Percentiles rank a stretch among this genome's conserved stretches.
Evolutionary conservation across 2,329 filamentous ascomycete species (phyloP).

Genomic region (Monosporascus sp.): DNA sequence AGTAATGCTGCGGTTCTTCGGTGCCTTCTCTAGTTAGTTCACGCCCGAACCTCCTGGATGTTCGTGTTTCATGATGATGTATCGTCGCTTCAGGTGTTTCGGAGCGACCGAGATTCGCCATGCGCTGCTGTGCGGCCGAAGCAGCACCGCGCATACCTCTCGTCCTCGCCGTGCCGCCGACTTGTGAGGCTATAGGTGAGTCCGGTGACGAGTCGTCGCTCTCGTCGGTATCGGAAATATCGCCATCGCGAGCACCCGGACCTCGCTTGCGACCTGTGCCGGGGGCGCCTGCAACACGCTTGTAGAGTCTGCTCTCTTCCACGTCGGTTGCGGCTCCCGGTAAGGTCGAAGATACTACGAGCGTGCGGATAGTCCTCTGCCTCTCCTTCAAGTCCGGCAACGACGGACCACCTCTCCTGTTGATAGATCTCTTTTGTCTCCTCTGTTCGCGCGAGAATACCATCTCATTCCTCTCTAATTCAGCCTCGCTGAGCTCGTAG

Average conservation of each 20-base stretch:
- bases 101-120: conserved; percentile 76
- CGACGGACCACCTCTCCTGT: conserved; percentile 84
- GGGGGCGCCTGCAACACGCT: conserved; percentile 59
- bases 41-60: conserved; percentile 54
- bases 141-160: conserved; percentile 87
- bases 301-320: conserved; percentile 84
- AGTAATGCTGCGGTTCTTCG: conserved; percentile 62
- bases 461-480: conserved; percentile 84
- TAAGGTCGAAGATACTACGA: conserved; percentile 87
- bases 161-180: conserved; percentile 77
- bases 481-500: conserved; percentile 87
- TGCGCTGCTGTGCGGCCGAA: conserved; percentile 77
- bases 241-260: conserved; percentile 55
- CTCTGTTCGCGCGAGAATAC: conserved; percentile 92
- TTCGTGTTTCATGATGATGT: conserved; percentile 69
- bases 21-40: conserved; percentile 71
- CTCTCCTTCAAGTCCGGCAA: conserved; percentile 95
- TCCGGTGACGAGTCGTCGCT: conserved; percentile 84
- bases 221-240: conserved; percentile 81
- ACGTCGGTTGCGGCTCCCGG: conserved; percentile 76
- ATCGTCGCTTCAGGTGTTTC: conserved; percentile 77
- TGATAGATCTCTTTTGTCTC: conserved; percentile 91
- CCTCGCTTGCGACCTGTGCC: conserved; percentile 50
- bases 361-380: conserved; percentile 85
- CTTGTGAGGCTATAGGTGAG: conserved; percentile 72